Evolutionary conservation across 2,329 filamentous ascomycete genomes (phyloP).

Genomic region (Alternaria sp.): DNA sequence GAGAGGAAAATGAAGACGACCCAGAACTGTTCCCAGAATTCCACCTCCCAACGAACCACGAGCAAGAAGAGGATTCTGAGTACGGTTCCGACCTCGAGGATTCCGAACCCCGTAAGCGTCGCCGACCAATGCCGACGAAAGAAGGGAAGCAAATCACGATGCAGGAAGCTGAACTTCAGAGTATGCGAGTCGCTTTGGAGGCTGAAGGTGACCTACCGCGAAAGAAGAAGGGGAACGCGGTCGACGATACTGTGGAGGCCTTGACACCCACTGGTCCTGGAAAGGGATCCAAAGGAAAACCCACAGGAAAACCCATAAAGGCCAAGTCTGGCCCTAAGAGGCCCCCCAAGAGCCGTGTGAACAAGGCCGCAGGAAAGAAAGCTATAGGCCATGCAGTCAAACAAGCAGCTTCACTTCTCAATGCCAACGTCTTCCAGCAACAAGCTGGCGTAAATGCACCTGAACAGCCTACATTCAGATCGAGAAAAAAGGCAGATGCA

Average conservation of each 20-base stretch:
- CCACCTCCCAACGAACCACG: not conserved
- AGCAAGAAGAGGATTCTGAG: constrained; percentile 19
- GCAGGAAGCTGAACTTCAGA: constrained; percentile 37
- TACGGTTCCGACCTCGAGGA: constrained; percentile 8
- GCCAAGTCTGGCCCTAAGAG: constrained; percentile 10
- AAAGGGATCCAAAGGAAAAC: constrained; percentile 18
- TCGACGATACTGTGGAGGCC: constrained; percentile 6
- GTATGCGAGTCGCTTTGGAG: constrained; percentile 44
- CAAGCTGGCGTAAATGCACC: constrained; percentile 34
- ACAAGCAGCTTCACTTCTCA: constrained; percentile 38
- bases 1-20: constrained; percentile 21
- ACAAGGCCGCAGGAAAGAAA: constrained; percentile 28
- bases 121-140: constrained; percentile 25
- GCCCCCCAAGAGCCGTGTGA: not conserved
- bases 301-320: constrained; percentile 9
- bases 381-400: constrained; percentile 25
- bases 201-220: constrained; percentile 29
- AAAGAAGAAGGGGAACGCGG: constrained; percentile 28
- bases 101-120: constrained; percentile 24
- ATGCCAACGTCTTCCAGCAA: constrained; percentile 44
- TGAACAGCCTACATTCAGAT: constrained; percentile 37
- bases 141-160: constrained; percentile 21
- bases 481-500: constrained; percentile 42
- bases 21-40: constrained; percentile 23
- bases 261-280: not conserved